Percentiles rank a stretch among this genome's conserved stretches.
Conservation (phyloP, 352 stramenopile species). For the Phytophthora fragariaefolia region DNA sequence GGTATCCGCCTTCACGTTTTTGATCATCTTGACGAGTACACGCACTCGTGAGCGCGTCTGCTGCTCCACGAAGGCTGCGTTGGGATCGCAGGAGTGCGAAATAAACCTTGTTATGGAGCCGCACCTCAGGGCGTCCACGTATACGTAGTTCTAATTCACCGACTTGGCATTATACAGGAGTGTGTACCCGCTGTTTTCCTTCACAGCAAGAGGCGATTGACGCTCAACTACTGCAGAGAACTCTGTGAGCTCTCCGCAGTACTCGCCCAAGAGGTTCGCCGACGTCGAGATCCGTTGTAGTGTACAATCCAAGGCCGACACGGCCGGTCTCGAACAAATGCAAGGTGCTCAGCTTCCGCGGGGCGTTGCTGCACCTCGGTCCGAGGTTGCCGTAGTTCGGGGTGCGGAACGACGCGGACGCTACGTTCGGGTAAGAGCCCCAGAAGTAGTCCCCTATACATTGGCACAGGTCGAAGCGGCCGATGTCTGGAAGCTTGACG, state of each 20-base stretch:
- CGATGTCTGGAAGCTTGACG: slow-evolving; percentile 7
- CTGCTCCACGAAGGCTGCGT: slow-evolving; percentile 10
- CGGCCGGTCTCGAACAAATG: slow-evolving; percentile 1
- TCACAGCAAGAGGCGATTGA: neutral
- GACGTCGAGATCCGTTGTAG: slow-evolving; percentile 5
- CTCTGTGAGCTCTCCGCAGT: neutral
- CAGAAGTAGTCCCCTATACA: slow-evolving; percentile 1
- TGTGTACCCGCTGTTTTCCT: neutral
- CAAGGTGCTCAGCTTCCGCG: neutral
- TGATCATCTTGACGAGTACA: slow-evolving; percentile 2
- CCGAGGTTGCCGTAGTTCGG: neutral
- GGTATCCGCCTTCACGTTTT: neutral
- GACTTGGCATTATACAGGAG: slow-evolving; percentile 2
- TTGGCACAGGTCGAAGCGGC: slow-evolving; percentile 2
- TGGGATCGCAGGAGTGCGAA: neutral
- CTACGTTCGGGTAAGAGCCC: neutral
- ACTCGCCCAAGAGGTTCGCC: slow-evolving; percentile 11
- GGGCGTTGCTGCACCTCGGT: neutral
- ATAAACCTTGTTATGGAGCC: slow-evolving; percentile 8
- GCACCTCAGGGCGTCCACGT: neutral
- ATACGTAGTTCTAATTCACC: neutral
- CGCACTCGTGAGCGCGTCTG: neutral
- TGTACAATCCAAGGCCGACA: slow-evolving; percentile 1
- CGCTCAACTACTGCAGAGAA: neutral
- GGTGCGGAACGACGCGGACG: neutral